Evolutionary conservation across 2,329 filamentous ascomycete genomes (phyloP), one percentile per base, ranked within the genome.

Genomic region (Penicillium paneum): DNA sequence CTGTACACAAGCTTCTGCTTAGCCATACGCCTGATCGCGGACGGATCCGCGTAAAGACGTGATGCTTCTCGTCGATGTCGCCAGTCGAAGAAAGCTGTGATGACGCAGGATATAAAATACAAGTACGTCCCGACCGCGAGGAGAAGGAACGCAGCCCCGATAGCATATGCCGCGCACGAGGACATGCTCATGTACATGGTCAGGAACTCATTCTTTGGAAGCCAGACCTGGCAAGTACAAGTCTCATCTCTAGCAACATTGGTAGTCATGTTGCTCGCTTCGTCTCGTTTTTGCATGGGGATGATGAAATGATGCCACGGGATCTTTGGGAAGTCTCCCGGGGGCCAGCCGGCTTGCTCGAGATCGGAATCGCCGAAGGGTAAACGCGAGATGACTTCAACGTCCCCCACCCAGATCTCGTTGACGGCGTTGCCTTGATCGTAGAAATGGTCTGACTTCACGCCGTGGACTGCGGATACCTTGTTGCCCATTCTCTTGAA

Each of bases 221-320:
- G 19, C 46, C 26, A 21, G 21, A 15, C 29, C 1, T 1, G 13
- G 13, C 46, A 44, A 28, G 10, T 7, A 19, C 26, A 28, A 28
- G 26, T 7, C 26, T 8, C 26, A 12, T 5, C 5, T 6, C 7
- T 7, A 15, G 13, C 13, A 21, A 17, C 4, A 7, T 36, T 11
- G 12, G 15, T 8, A 15, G 40, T 34, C 31, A 17, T 46, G 17
- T 45, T 45, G 36, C 29, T 17, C 5, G n/a, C 19, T 10, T 26
- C 3, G 44, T 46, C 26, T 28, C 26, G 40, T 44, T 39, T 26
- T 38, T 54, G 19, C 65, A 66, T 48, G 64, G 71, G 72, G 15
- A 74, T 74, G 38, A 73, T 67, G 34, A 74, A 74, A 17, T 73
- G 69, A 60, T 69, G 70, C 72, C 72, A 74, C 3, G 72, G 70